Evolutionary conservation across 164 flowering plant genomes (phyloP), one percentile per base, ranked within the genome.

Genomic region (Annona squamosa): DNA sequence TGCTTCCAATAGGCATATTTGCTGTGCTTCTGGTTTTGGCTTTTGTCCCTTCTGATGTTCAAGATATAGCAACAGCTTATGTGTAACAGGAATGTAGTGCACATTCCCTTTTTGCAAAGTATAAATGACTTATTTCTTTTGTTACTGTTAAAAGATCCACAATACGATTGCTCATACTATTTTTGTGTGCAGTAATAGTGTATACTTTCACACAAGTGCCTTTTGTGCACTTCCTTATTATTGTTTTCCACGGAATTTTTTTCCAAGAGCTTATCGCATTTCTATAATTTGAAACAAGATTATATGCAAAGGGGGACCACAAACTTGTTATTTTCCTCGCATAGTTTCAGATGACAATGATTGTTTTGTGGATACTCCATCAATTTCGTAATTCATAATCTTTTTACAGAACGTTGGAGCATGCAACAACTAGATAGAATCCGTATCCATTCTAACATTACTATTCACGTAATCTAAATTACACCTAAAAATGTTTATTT

Each of bases 1-100:
- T 93, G 80, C 81, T 93, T 42, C 98, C 98, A 0, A 87, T 93
- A 12, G 84, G 81, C 72, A 87, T 93, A 71, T 73, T 91, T 13
- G 87, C 18, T 1, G 70, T 93, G 70, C 91, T 93, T 16, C 74
- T 93, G 85, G 19, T 86, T 0, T 80, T 93, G 84, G 97, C 91
- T 48, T 87, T 90, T 79, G 85, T 81, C 87, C 93, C 97, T 62
- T 83, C 84, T 13, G 86, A 86, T 79, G 84, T 79, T 5, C 76
- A 86, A 59, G 85, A 87, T 47, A 48, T 86, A 7, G 81, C 89
- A 2, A 70, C 80, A 37, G 65, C 87, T 9, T 82, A 82, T 80
- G 80, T 85, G 78, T 90, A 85, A 75, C 72, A 65, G 41, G 68
- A 69, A 56, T 62, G 65, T 46, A 19, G 56, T 0, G n/a, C 19